Evolutionary conservation across 75 land plant species (phyloP).

Genomic region (Chamaecyparis obtusa): DNA sequence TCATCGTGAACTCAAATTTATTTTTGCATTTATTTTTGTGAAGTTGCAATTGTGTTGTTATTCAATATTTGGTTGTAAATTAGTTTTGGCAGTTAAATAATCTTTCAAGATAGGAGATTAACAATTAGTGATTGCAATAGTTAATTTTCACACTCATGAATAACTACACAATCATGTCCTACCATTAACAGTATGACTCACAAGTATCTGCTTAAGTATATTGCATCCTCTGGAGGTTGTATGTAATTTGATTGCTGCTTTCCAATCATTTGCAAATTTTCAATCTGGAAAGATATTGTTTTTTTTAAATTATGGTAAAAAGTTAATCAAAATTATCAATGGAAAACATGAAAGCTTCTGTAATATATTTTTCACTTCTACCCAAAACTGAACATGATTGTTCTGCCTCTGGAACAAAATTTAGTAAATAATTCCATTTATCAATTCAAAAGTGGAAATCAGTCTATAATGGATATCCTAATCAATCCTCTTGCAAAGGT

Average conservation of each 20-base stretch:
- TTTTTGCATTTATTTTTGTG: no score
- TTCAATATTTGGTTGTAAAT: no score
- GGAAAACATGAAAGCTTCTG: not conserved
- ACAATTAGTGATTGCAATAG: no score
- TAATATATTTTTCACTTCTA: not conserved
- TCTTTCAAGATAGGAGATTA: no score
- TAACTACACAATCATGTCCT: not conserved
- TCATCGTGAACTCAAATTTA: no score
- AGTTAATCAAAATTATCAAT: not conserved
- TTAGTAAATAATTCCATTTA: not conserved
- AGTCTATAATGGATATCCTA: not conserved
- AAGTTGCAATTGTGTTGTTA: no score
- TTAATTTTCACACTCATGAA: no score
- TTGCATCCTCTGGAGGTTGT: no score
- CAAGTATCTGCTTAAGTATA: not conserved
- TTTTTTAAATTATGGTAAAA: not conserved
- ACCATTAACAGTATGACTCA: not conserved
- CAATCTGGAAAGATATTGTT: not conserved
- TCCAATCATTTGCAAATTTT: not conserved
- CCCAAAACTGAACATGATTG: not conserved
- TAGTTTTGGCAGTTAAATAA: no score
- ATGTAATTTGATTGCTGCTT: no score
- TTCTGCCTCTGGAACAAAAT: not conserved
- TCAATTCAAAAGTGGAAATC: not conserved
- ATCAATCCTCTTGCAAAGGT: no score